phyloP scores from a whole-genome alignment of 2,329 filamentous ascomycete species.

The Alternaria sp. region DNA sequence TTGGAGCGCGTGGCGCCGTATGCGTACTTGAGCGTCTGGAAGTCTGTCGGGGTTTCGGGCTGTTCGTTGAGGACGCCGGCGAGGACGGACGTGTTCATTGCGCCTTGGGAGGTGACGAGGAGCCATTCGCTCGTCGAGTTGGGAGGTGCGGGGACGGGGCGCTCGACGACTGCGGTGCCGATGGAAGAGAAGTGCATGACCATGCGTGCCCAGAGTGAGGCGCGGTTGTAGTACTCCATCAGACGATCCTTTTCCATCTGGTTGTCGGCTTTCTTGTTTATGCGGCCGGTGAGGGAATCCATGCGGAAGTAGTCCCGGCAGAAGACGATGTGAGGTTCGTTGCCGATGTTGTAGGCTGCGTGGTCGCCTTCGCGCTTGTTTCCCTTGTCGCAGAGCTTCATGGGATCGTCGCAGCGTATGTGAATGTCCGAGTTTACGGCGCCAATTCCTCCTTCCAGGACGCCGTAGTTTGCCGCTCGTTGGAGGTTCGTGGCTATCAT shows the following conservation, averaged over 20 bases:
- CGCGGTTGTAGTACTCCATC: constrained; percentile 47
- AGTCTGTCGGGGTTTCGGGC: constrained; percentile 30
- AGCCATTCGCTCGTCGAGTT: constrained; percentile 37
- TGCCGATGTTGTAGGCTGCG: constrained; percentile 47
- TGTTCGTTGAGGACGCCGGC: constrained; percentile 43
- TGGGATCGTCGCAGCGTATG: constrained; percentile 48
- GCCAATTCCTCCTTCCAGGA: constrained; percentile 30
- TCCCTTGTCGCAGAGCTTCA: constrained; percentile 35
- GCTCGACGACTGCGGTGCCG: constrained; percentile 39
- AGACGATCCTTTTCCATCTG: constrained; percentile 35
- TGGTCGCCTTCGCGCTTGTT: constrained; percentile 43
- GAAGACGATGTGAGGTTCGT: constrained; percentile 48
- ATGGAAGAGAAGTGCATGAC: constrained; percentile 46
- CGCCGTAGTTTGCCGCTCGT: constrained; percentile 42
- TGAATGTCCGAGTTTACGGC: constrained; percentile 43
- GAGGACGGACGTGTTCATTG: constrained; percentile 47
- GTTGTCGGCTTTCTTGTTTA: constrained; percentile 36
- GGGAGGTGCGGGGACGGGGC: constrained; percentile 21
- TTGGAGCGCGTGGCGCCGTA: constrained; percentile 48
- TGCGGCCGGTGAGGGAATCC: constrained; percentile 32
- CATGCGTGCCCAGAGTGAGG: constrained; percentile 47
- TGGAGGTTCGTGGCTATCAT: constrained; percentile 41
- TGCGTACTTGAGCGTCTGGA: constrained; percentile 42
- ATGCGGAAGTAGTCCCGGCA: constrained; percentile 42
- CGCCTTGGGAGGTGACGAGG: constrained; percentile 22